Conservation (phyloP, 225 moss, liverwort and hornwort species). For the Pseudoscleropodium purum region DNA sequence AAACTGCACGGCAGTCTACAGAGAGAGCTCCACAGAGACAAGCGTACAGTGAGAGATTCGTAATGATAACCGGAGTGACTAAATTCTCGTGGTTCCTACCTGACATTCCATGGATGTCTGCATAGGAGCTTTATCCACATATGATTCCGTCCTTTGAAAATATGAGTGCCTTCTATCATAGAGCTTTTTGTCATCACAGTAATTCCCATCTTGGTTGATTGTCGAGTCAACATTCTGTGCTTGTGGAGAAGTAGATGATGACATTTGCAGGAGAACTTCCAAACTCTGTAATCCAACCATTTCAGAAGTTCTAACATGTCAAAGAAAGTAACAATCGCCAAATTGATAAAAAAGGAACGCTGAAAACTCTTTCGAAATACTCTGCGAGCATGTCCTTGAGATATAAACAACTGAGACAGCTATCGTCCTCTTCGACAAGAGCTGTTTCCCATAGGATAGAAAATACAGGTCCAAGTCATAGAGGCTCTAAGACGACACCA, state of each 20-base stretch:
- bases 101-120: constrained; percentile 21
- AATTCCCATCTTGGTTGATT: constrained; percentile 10
- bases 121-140: constrained; percentile 9
- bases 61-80: background rate
- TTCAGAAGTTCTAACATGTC: background rate
- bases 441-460: background rate
- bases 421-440: background rate
- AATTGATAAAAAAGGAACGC: background rate
- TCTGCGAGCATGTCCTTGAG: background rate
- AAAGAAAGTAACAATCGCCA: background rate
- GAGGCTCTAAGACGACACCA: background rate
- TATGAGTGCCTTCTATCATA: background rate
- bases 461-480: background rate
- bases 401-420: background rate
- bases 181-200: background rate
- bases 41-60: background rate
- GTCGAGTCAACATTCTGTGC: background rate
- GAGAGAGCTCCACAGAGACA: background rate
- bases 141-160: constrained; percentile 1
- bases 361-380: background rate
- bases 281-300: constrained; percentile 17
- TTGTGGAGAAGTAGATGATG: constrained; percentile 32
- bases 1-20: background rate
- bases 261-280: constrained; percentile 56
- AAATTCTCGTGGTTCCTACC: constrained; percentile 1